Evolutionary conservation across 176 grass and related monocot genomes (phyloP).

Genomic region (Saccharum spontaneum): DNA sequence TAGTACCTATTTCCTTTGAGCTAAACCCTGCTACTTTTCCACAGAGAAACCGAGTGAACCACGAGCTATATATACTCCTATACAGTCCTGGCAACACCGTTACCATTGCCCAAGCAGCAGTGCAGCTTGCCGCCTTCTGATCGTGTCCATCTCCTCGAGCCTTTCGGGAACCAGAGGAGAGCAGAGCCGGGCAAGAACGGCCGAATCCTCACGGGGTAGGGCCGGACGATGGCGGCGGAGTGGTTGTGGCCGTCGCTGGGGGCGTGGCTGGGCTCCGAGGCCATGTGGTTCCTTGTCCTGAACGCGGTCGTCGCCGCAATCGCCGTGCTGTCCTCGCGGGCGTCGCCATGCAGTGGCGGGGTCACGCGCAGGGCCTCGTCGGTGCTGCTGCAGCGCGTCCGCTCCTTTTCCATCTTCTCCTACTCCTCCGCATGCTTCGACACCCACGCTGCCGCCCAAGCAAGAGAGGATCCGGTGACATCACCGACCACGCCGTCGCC

Average conservation of each 20-base stretch:
- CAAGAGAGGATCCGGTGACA: background rate
- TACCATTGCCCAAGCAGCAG: no score
- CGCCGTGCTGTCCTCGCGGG: slow-evolving; percentile 28
- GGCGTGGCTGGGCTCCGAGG: background rate
- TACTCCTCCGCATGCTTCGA: slow-evolving; percentile 26
- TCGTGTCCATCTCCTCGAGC: no score
- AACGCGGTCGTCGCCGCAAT: slow-evolving; percentile 42
- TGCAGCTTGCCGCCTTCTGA: no score
- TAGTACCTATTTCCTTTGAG: no score
- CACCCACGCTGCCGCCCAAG: background rate
- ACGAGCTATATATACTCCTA: no score
- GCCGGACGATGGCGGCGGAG: background rate
- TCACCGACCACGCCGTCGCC: background rate
- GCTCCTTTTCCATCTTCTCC: slow-evolving; percentile 43
- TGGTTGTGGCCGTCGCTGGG: background rate
- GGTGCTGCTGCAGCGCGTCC: slow-evolving; percentile 29
- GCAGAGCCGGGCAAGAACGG: no score
- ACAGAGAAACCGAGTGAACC: no score
- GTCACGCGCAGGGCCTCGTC: slow-evolving; percentile 45
- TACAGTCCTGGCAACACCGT: no score
- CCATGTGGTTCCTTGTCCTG: slow-evolving; percentile 23
- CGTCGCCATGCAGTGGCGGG: background rate
- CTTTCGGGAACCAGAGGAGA: no score
- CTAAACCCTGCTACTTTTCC: no score
- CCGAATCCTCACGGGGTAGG: no score